These are phyloP conservation scores for Moesziomyces sp. DNA, from an alignment of 1,284 basidiomycete species.

Conservation along the genomic window DNA sequence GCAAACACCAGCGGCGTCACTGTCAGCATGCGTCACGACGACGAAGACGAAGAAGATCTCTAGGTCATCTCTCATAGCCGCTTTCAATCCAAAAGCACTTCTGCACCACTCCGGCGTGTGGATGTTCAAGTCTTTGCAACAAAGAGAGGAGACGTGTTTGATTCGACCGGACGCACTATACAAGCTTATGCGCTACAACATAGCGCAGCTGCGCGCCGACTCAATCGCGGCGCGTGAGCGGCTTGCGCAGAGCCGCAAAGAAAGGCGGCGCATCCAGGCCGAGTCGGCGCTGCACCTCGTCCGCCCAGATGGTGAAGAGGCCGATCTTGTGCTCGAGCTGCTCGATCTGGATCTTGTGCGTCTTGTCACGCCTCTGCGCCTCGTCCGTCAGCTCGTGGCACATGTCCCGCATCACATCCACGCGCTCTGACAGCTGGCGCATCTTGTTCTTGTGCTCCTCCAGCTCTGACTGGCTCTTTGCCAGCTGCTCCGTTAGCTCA, in stretches of 20 bases:
- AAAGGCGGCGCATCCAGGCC: constrained; percentile 37
- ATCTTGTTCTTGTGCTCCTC: constrained; percentile 10
- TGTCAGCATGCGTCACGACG: constrained; percentile 51
- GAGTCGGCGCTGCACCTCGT: constrained; percentile 38
- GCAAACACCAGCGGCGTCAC: constrained; percentile 49
- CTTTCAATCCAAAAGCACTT: background rate
- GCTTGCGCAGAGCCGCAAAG: constrained; percentile 42
- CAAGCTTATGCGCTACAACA: background rate
- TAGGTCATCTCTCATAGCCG: background rate
- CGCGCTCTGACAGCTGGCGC: constrained; percentile 26
- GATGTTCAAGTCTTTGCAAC: too few relatives aligned
- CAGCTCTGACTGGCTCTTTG: constrained; percentile 21
- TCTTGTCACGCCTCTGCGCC: constrained; percentile 30
- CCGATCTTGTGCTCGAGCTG: constrained; percentile 45
- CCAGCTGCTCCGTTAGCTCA: constrained; percentile 11
- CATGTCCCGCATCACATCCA: constrained; percentile 33
- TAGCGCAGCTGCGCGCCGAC: background rate
- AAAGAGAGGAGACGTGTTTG: constrained; percentile 6
- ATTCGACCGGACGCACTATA: too few relatives aligned
- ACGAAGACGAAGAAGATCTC: constrained; percentile 46
- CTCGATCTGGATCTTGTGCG: constrained; percentile 29
- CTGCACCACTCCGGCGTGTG: too few relatives aligned
- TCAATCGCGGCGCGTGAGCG: constrained; percentile 26
- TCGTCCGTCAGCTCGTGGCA: constrained; percentile 42
- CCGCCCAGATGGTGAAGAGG: constrained; percentile 41